Conservation (phyloP, 768 basidiomycete genomes). For the Termitomyces sp. region DNA sequence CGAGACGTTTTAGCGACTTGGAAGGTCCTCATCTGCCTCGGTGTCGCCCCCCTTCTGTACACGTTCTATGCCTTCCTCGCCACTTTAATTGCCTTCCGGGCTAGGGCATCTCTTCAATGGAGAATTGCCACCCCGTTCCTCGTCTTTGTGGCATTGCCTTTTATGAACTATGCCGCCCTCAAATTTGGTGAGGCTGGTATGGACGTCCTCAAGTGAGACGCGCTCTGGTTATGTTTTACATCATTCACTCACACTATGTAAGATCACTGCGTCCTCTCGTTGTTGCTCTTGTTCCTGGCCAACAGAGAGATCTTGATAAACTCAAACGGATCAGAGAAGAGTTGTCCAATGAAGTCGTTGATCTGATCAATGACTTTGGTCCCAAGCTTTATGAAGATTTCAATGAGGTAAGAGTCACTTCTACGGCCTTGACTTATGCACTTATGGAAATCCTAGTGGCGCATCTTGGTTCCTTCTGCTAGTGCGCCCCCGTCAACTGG, state of each 20-base stretch:
- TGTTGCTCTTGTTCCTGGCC: constrained; percentile 84
- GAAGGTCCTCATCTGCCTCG: constrained; percentile 94
- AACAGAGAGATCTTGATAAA: constrained; percentile 74
- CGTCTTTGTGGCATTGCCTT: constrained; percentile 70
- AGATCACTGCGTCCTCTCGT: constrained; percentile 90
- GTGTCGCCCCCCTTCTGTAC: constrained; percentile 86
- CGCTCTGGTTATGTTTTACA: background rate
- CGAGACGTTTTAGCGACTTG: constrained; percentile 96
- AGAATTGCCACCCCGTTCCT: constrained; percentile 75
- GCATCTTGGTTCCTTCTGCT: constrained; percentile 81
- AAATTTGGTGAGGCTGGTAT: constrained; percentile 98
- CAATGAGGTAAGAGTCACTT: constrained; percentile 52
- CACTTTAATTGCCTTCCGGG: constrained; percentile 65
- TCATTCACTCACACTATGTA: background rate
- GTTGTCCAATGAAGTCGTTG: constrained; percentile 81
- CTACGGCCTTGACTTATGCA: background rate
- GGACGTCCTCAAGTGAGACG: constrained; percentile 88
- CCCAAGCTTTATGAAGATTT: constrained; percentile 87
- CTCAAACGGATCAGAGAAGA: constrained; percentile 70
- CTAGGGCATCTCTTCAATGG: constrained; percentile 59
- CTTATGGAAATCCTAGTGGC: constrained; percentile 43
- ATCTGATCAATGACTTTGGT: constrained; percentile 83
- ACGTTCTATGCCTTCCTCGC: constrained; percentile 78
- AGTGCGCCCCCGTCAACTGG: constrained; percentile 79
- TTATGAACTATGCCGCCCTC: constrained; percentile 89